These are phyloP conservation scores for Lactarius vividus DNA, from an alignment of 768 basidiomycete species.

Conservation along the genomic window DNA sequence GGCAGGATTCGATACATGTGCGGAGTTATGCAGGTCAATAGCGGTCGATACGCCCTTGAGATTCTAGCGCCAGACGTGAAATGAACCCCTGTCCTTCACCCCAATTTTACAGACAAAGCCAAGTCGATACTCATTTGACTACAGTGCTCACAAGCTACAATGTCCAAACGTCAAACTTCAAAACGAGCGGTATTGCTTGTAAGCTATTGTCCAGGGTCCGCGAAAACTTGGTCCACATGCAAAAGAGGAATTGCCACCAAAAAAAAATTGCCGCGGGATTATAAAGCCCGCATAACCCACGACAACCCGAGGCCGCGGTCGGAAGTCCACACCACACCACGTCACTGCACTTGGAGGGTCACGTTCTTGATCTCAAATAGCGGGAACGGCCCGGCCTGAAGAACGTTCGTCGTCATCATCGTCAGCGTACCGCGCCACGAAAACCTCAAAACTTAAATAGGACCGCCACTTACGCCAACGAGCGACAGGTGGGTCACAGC, in stretches of 20 bases:
- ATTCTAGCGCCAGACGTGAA: neutral
- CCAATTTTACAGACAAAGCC: neutral
- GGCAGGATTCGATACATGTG: neutral
- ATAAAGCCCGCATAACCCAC: neutral
- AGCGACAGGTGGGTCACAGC: constrained; percentile 17
- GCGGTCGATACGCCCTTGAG: neutral
- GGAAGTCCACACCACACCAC: neutral
- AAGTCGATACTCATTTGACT: neutral
- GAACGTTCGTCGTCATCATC: neutral
- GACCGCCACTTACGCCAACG: constrained; percentile 18
- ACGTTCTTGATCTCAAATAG: constrained; percentile 14
- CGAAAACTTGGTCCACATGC: neutral
- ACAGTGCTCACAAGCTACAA: neutral
- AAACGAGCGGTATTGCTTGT: neutral
- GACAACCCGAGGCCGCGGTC: neutral
- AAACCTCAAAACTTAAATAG: neutral
- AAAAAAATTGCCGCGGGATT: neutral
- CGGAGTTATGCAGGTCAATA: neutral
- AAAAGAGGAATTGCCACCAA: neutral
- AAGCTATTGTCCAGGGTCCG: neutral
- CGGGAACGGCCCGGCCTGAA: constrained; percentile 14
- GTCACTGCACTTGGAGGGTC: constrained; percentile 9
- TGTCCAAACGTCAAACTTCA: neutral
- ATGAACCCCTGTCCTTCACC: neutral
- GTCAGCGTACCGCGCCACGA: neutral